Conservation (phyloP, 257 asterid genomes). For the Solanum tarijense region DNA sequence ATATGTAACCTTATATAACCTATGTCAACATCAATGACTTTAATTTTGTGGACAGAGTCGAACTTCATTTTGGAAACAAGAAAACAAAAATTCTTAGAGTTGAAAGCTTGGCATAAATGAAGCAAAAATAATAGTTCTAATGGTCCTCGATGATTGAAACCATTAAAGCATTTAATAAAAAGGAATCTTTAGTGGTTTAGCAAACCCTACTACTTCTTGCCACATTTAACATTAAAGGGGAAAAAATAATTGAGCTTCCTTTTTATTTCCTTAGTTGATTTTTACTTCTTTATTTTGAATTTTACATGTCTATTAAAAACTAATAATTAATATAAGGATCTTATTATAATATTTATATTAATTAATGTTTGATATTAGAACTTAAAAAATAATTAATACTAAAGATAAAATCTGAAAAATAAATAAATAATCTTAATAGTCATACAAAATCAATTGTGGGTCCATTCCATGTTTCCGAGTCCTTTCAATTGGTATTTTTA, state of each 20-base stretch:
- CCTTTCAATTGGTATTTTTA: neutral
- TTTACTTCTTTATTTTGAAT: too few species aligned
- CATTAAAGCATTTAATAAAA: neutral
- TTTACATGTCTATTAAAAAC: neutral
- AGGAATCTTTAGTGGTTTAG: neutral
- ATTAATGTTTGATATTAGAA: neutral
- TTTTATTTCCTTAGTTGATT: neutral
- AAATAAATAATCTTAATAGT: neutral
- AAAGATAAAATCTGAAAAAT: neutral
- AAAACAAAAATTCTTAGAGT: neutral
- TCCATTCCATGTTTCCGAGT: neutral
- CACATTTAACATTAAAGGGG: neutral
- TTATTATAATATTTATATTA: neutral
- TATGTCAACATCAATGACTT: neutral
- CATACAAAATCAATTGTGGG: neutral
- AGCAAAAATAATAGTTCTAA: neutral
- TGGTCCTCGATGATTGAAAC: neutral
- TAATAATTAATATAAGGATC: neutral
- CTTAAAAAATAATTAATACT: neutral
- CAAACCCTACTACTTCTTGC: neutral
- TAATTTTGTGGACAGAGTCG: neutral
- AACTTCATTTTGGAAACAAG: neutral
- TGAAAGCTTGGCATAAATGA: neutral
- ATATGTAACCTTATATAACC: neutral
- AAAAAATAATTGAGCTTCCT: neutral